Evolutionary conservation across 2,329 filamentous ascomycete genomes (phyloP), one percentile per base, ranked within the genome.

Genomic region (Epichloe aotearoae): DNA sequence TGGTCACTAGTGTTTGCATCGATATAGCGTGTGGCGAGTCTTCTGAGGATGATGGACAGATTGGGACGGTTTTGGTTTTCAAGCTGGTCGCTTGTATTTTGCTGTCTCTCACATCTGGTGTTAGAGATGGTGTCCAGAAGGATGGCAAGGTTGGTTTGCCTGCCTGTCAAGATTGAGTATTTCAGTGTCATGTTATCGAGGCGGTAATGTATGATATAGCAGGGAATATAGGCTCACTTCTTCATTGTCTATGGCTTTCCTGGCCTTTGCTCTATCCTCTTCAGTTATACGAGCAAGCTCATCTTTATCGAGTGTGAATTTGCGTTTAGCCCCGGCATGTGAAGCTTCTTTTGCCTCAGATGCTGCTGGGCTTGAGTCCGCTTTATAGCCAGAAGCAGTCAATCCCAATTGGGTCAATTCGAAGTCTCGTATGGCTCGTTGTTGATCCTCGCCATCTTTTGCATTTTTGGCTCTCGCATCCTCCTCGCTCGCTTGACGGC

Each of bases 101-200:
- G 46, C 73, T 63, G 49, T 65, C 59, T 45, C 66, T 61, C 36
- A 65, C 64, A 40, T 68, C 66, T 12, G 88, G 88, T 0, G 86
- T 94, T 52, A 91, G 77, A 0, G 85, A 87, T 0, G 89, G 91
- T 1, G 91, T 84, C 93, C 91, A 97, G 69, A 97, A 97, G 0
- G 88, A 94, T 0, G 88, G 87, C 0, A 95, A 70, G 15, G 77
- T 76, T 1, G 80, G 77, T 66, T 84, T 86, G 8, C 77, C 73
- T 3, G 80, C 76, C 62, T 81, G 3, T 79, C 75, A 61, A 80
- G 67, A 58, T n/a, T 38, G 47, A 14, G 15, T 59, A 33, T 40
- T 40, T 57, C 50, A 58, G 52, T 8, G 12, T 12, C 26, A 11
- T 47, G 30, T 37, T 39, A 17, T 43, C 3, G 14, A 47, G 14